Evolutionary conservation across 179 eudicot species (phyloP), one percentile per base, ranked within the genome.

Genomic region (Dionaea muscipula): DNA sequence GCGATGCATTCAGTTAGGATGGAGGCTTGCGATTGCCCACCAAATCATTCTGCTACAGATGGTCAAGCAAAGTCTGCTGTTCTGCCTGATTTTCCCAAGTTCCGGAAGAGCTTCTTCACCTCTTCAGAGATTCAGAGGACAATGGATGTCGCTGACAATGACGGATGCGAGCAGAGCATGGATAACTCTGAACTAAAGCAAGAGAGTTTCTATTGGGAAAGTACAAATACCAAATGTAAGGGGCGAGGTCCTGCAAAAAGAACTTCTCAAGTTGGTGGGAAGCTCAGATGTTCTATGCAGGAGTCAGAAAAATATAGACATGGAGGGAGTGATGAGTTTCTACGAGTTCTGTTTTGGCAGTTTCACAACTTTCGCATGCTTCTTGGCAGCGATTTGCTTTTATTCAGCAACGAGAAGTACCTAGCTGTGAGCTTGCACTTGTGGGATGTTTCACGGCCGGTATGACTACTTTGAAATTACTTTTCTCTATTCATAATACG

Each of bases 21-120:
- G 94, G 97, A 90, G 75, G 97, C 97, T 58, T 90, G 95, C 66
- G 97, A 90, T 69, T 86, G 95, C 67, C 97, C 97, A 24, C 87
- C 97, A 23, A 60, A 67, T 65, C 81, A 80, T 65, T 66, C 73
- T 40, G 24, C 78, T 7, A 18, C 76, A 41, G 65, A 71, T 44
- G 78, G 68, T 60, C 62, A 63, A 63, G 46, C 72, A 36, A 56
- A 75, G 23, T 63, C 87, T 16, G 73, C 83, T 64, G 62, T 72
- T 71, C 68, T 75, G 31, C 72, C 85, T 17, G 72, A 61, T 19
- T 35, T 52, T 41, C 71, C 55, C 47, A 72, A 70, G 22, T 48
- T 80, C n/a, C 66, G 53, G 45, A 68, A 54, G 28, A 75, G 63
- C 54, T 74, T 80, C 47, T 57, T 73, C 45, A 63, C 68, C 56